These are phyloP conservation scores for Botrytis elliptica DNA, from an alignment of 2,329 filamentous ascomycete genomes.

Conservation along the genomic window DNA sequence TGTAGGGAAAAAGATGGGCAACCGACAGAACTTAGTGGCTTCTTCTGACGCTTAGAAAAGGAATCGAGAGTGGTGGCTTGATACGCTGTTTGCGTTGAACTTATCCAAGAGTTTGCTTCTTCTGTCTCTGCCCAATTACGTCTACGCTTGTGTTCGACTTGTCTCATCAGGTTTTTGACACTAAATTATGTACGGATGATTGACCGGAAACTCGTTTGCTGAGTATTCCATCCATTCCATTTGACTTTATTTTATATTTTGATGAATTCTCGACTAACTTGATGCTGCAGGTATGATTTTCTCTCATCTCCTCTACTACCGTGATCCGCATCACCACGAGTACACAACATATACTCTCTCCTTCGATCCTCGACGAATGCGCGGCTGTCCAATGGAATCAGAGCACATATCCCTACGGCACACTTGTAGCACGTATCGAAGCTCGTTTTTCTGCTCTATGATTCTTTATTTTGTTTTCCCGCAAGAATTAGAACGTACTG, in stretches of 20 bases:
- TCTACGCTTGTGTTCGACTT: not conserved
- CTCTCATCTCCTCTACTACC: accelerated
- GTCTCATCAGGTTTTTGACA: not conserved
- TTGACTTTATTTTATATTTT: not conserved
- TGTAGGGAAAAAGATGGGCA: not conserved
- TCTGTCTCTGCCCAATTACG: not conserved
- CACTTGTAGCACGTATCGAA: not conserved
- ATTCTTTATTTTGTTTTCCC: not conserved
- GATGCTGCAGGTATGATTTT: not conserved
- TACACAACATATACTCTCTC: accelerated
- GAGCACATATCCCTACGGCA: not conserved
- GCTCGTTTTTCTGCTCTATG: no score
- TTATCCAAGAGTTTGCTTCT: not conserved
- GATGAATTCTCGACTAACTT: not conserved
- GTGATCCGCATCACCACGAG: not conserved
- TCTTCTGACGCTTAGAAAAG: not conserved
- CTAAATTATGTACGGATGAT: not conserved
- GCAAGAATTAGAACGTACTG: not conserved
- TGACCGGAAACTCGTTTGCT: accelerated
- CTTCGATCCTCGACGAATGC: not conserved
- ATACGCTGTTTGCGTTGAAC: not conserved
- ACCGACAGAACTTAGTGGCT: not conserved
- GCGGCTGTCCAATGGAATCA: accelerated
- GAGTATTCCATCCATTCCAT: not conserved
- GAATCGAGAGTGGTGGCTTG: accelerated